Percentiles rank a stretch among this genome's conserved stretches.
Evolutionary conservation across 108 stramenopile species (phyloP).

Genomic region (Thalassiosira profunda): DNA sequence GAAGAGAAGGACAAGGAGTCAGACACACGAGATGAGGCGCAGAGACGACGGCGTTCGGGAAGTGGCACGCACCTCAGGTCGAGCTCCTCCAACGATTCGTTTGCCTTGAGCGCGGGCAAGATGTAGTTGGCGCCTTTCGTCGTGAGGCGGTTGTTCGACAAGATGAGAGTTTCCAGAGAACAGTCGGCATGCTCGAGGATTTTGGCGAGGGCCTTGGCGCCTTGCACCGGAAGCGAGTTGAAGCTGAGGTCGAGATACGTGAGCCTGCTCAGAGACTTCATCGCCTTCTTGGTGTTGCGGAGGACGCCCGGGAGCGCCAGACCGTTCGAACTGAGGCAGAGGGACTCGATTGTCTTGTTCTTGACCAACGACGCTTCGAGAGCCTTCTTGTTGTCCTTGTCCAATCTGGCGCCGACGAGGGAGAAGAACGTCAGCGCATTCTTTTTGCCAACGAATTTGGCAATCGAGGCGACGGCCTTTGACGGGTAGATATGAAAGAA

Average conservation of each 20-base stretch:
- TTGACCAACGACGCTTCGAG: not conserved
- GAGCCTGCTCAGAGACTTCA: not conserved
- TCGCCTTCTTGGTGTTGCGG: not conserved
- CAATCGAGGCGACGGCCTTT: not conserved
- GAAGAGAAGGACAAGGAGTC: too few relatives aligned
- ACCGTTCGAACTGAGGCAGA: not conserved
- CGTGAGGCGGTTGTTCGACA: conserved; percentile 1
- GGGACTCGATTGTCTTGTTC: not conserved
- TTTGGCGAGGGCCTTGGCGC: not conserved
- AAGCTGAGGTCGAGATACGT: not conserved
- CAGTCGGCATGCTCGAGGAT: conserved; percentile 1
- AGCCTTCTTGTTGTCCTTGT: conserved; percentile 2
- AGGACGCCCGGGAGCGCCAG: not conserved
- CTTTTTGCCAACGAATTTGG: conserved; percentile 2
- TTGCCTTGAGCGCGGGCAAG: conserved; percentile 1
- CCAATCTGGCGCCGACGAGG: not conserved
- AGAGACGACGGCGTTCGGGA: too few relatives aligned
- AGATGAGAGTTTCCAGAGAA: not conserved
- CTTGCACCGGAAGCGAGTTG: not conserved
- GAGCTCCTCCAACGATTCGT: not conserved
- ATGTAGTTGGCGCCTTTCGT: not conserved
- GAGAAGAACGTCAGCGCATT: not conserved
- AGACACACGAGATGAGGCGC: too few relatives aligned
- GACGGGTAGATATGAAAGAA: too few relatives aligned
- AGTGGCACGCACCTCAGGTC: too few relatives aligned